phyloP scores from a whole-genome alignment of 2,329 filamentous ascomycete genomes.

The Cryphonectria nitschkei region DNA sequence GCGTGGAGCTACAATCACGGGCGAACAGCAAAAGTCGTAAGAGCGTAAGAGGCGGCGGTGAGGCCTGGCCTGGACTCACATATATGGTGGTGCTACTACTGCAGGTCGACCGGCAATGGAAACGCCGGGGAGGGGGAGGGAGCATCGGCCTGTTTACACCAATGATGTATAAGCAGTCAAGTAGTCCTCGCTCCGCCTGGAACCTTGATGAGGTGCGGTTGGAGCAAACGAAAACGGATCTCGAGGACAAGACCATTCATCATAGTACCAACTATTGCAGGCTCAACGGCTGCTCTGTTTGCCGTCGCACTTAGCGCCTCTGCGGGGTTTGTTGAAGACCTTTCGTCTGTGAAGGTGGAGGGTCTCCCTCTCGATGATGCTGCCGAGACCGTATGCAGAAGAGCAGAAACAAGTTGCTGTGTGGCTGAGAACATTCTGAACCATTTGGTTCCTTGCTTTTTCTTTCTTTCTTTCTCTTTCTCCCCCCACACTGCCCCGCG shows the following conservation, averaged over 20 bases:
- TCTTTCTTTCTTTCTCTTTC: not conserved
- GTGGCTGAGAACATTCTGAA: not conserved
- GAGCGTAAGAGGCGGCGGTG: not conserved
- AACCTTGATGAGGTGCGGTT: not conserved
- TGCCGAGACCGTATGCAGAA: not conserved
- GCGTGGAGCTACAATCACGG: constrained; percentile 1
- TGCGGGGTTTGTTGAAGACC: not conserved
- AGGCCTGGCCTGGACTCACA: not conserved
- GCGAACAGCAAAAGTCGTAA: not conserved
- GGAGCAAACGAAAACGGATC: not conserved
- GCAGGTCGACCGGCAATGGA: not conserved
- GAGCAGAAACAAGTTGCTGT: not conserved
- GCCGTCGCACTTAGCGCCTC: not conserved
- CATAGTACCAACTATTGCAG: not conserved
- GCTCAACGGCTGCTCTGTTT: not conserved
- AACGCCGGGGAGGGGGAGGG: not conserved
- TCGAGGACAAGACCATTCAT: not conserved
- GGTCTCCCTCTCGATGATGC: too few species aligned
- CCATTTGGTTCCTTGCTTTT: not conserved
- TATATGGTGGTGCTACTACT: not conserved
- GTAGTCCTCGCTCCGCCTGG: not conserved
- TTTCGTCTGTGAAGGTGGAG: not conserved
- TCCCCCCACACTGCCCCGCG: not conserved
- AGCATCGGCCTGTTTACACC: not conserved
- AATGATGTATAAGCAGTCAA: not conserved